Base-by-base conservation (phyloP, 345 rosid species). In the Rhodomyrtus tomentosa region DNA sequence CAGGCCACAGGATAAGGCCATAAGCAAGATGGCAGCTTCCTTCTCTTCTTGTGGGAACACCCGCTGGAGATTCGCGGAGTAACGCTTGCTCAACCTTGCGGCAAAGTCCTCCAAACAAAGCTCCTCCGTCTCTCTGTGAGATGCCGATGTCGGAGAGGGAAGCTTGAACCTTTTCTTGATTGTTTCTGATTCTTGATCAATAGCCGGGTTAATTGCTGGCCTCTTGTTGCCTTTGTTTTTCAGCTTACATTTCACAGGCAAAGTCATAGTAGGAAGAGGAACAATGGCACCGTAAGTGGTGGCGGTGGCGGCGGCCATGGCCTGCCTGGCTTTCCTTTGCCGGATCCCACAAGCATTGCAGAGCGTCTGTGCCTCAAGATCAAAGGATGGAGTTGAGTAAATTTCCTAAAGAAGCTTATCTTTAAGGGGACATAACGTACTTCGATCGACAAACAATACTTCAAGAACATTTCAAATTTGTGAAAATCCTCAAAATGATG, bases 301-400 rank as follows among this genome's bases (percentile, higher is more conserved):
- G 0, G 92, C 93, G 5, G 93, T 92, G 0, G 93, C 95, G 4
- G 92, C 89, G 1, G 83, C 83, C 89, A 91, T 81, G 25, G 96
- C 96, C 85, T 92, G 58, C 82, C 97, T 92, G 3, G 97, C 99
- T 89, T 96, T 96, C 88, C 99, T 92, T 88, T 94, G 99, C 83
- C 99, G 89, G 82, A 96, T 96, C 52, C 99, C 98, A 80, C 99
- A 96, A 7, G 99, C 99, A 89, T 96, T 96, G 90, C 99, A 96
- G 12, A 96, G 97, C 4, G 99, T 91, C 99, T 96, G 93, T 85
- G 85, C 80, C 55, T 48, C 38, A 59, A 40, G 14, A 42, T 21
- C 15, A 22, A 32, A 81, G 50, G 20, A 59, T 62, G 45, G 18
- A 38, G 29, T 55, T 82, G 15, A 51, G 14, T 42, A n/a, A 32